Evolutionary conservation across 2,329 filamentous ascomycete species (phyloP).

Genomic region (Hymenoscyphus albidus): DNA sequence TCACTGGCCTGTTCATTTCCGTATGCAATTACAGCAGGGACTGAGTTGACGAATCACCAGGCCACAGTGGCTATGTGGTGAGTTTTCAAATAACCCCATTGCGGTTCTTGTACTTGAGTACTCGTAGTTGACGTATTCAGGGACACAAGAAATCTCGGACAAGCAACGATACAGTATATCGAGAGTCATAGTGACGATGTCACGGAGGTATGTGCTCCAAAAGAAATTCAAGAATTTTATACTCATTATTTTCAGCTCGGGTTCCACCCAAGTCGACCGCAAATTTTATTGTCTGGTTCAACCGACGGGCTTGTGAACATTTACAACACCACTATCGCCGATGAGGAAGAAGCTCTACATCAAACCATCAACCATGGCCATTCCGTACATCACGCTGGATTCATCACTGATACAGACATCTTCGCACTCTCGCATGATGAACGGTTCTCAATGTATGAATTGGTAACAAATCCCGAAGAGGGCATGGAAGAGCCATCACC

Average conservation of each 20-base stretch:
- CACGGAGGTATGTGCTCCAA: constrained; percentile 46
- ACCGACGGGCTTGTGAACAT: constrained; percentile 78
- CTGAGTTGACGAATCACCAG: constrained; percentile 63
- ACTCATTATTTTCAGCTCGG: constrained; percentile 42
- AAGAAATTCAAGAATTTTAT: constrained; percentile 15
- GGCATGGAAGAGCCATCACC: constrained; percentile 47
- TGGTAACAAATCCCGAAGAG: constrained; percentile 59
- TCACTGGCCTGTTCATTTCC: constrained; percentile 59
- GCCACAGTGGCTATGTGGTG: constrained; percentile 61
- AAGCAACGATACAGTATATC: constrained; percentile 51
- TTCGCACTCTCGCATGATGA: constrained; percentile 77
- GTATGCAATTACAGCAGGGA: constrained; percentile 66
- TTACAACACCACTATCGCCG: constrained; percentile 64
- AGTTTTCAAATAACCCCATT: constrained; percentile 18
- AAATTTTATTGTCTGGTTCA: constrained; percentile 68
- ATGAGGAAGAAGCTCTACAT: constrained; percentile 74
- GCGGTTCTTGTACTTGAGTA: neutral
- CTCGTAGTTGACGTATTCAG: constrained; percentile 36
- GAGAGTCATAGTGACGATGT: constrained; percentile 67
- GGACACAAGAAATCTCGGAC: constrained; percentile 52
- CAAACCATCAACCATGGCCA: constrained; percentile 76
- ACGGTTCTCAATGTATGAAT: constrained; percentile 67
- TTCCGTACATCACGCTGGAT: constrained; percentile 71
- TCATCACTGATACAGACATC: constrained; percentile 61
- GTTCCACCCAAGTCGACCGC: constrained; percentile 57